Conservation (phyloP, 2,329 filamentous ascomycete species). For the Verticillium isaacii region DNA sequence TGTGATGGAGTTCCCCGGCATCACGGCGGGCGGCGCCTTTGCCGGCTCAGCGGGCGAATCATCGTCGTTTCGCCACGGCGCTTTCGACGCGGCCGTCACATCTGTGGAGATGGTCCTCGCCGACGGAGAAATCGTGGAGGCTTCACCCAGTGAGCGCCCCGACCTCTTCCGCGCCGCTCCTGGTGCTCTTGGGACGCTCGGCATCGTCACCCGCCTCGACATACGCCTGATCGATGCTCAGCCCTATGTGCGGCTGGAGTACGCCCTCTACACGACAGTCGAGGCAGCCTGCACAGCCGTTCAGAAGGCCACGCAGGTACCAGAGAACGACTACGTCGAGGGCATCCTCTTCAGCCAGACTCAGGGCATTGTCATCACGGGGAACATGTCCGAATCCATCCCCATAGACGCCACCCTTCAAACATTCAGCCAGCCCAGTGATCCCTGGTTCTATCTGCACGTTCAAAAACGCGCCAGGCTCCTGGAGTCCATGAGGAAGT, state of each 20-base stretch:
- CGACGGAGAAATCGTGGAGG: slow-evolving; percentile 50
- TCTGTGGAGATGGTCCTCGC: slow-evolving; percentile 62
- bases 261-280: slow-evolving; percentile 39
- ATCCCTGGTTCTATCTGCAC: slow-evolving; percentile 74
- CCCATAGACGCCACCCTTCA: slow-evolving; percentile 7
- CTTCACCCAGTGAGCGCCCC: slow-evolving; percentile 46
- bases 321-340: slow-evolving; percentile 59
- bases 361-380: slow-evolving; percentile 56
- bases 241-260: slow-evolving; percentile 53
- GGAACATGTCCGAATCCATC: slow-evolving; percentile 44
- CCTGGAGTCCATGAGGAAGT: background rate
- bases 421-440: slow-evolving; percentile 51
- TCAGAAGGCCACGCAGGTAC: slow-evolving; percentile 32
- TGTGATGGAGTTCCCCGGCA: slow-evolving; percentile 70
- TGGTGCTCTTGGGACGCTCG: slow-evolving; percentile 61
- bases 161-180: slow-evolving; percentile 63
- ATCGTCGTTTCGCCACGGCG: slow-evolving; percentile 62
- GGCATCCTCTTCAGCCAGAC: slow-evolving; percentile 57
- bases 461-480: slow-evolving; percentile 24
- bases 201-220: slow-evolving; percentile 61
- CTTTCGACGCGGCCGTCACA: slow-evolving; percentile 58
- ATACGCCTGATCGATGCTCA: slow-evolving; percentile 52
- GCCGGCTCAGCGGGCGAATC: slow-evolving; percentile 65
- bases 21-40: slow-evolving; percentile 65
- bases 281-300: slow-evolving; percentile 36